Conservation (phyloP, 305 asterid genomes). For the Fraxinus albicans region DNA sequence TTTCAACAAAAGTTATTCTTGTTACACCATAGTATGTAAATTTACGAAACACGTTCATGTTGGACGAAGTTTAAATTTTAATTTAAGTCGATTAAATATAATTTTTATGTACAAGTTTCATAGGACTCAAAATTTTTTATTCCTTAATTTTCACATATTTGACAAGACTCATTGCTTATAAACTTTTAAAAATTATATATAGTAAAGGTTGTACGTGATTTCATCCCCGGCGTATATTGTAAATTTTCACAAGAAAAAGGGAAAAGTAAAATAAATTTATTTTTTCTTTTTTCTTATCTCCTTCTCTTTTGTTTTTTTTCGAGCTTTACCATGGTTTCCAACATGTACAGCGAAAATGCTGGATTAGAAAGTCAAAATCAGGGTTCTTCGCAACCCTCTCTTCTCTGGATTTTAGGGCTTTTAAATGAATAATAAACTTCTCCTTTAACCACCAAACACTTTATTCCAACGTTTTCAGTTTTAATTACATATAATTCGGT, state of each 20-base stretch:
- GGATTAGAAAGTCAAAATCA: slow-evolving; percentile 21
- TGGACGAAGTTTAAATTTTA: not conserved
- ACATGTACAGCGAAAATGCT: not conserved
- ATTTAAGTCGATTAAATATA: no score
- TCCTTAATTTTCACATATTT: no score
- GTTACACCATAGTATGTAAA: no score
- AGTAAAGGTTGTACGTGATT: no score
- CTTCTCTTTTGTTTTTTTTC: not conserved
- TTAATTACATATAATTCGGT: not conserved
- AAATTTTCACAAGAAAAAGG: not conserved
- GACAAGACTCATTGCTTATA: no score
- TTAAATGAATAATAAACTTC: not conserved
- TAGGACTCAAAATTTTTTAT: no score
- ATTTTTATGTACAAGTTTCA: no score
- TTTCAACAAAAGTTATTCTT: no score
- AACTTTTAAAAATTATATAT: no score
- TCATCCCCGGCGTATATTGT: not conserved
- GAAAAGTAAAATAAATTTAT: not conserved
- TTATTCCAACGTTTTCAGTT: not conserved
- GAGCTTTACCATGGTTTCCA: not conserved
- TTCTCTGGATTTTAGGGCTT: slow-evolving; percentile 33
- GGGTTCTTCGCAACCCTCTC: slow-evolving; percentile 14
- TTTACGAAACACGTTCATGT: not conserved
- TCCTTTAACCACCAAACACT: not conserved
- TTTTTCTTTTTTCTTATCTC: not conserved